Percentiles rank a stretch among this genome's conserved stretches.
Evolutionary conservation across 352 stramenopile species (phyloP).

Genomic region (Blastocystis sp.): DNA sequence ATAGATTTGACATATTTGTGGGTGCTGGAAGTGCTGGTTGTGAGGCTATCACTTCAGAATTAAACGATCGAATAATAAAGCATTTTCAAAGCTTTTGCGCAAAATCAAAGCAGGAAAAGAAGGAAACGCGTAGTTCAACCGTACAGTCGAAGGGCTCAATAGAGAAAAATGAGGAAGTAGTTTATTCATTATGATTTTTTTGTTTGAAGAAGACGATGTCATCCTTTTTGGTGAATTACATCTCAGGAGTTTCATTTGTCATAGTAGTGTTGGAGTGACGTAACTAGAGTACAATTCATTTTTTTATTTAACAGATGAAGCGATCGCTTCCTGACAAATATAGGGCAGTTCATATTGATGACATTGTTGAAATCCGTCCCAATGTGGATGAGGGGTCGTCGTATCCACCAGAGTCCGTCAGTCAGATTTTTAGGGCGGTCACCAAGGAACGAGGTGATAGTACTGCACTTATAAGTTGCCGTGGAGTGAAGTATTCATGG

Average conservation of each 20-base stretch:
- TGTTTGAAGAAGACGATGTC: not conserved
- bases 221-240: not conserved
- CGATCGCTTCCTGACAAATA: conserved; percentile 10
- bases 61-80: conserved; percentile 4
- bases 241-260: not conserved
- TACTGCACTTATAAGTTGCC: not conserved
- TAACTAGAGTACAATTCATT: not conserved
- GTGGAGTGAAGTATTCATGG: conserved; percentile 38
- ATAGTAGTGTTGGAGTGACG: not conserved
- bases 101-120: not conserved
- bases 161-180: not conserved
- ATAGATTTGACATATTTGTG: conserved; percentile 25
- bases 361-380: conserved; percentile 38
- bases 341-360: conserved; percentile 39
- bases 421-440: not conserved
- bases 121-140: not conserved
- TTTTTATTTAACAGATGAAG: conserved; percentile 7
- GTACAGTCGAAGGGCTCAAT: not conserved
- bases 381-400: not conserved
- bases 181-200: not conserved
- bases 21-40: not conserved
- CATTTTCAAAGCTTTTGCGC: conserved; percentile 9
- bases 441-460: not conserved
- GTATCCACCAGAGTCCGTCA: not conserved
- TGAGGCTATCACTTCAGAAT: not conserved